phyloP scores from a whole-genome alignment of 202 grass and related monocot genomes.

The Thinopyrum obtusiflorum region DNA sequence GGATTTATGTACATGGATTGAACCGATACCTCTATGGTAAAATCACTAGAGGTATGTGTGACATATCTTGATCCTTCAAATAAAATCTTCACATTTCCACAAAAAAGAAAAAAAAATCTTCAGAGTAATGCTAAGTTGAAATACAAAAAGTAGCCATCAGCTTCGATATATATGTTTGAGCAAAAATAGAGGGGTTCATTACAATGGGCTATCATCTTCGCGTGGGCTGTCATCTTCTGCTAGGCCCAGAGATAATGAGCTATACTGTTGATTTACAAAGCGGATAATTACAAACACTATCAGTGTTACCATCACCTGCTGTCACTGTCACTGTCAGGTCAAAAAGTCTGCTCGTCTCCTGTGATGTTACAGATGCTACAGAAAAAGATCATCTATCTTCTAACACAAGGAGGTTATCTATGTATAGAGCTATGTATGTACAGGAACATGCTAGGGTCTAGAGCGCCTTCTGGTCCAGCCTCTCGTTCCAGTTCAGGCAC shows the following conservation, averaged over 20 bases:
- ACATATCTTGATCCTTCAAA: neutral
- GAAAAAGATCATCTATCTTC: conserved; percentile 7
- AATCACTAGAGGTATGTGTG: neutral
- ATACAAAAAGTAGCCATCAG: neutral
- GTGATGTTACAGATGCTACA: neutral
- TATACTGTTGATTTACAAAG: conserved; percentile 10
- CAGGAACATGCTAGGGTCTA: conserved; percentile 26
- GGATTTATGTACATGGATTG: too few species aligned
- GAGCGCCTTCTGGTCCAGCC: conserved; percentile 86
- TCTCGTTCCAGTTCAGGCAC: conserved; percentile 98
- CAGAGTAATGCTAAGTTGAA: neutral
- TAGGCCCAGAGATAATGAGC: neutral
- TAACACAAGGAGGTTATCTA: neutral
- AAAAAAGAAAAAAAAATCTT: too few species aligned
- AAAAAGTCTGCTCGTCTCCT: conserved; percentile 10
- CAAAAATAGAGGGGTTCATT: neutral
- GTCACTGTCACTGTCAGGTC: neutral
- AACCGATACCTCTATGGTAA: neutral
- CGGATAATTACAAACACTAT: neutral
- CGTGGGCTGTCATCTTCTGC: neutral
- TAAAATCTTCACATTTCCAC: neutral
- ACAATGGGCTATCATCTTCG: neutral
- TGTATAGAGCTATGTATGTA: conserved; percentile 42
- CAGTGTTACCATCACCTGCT: neutral
- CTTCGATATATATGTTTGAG: neutral